Conservation (phyloP, 805 yeast species). For the Candida ipomoeae region DNA sequence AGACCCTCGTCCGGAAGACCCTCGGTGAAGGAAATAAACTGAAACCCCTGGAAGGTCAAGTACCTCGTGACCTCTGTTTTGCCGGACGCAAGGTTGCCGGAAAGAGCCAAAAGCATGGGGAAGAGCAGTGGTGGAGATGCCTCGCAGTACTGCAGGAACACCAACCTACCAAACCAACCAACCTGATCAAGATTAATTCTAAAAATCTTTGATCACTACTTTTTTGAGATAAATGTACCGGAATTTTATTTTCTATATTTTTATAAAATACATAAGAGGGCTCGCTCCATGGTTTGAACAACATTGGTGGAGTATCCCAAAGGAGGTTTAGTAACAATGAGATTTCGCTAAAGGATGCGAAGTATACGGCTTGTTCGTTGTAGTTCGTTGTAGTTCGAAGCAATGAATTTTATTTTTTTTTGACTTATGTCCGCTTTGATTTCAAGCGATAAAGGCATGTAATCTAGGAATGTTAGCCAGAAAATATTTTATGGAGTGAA, state of each 20-base stretch:
- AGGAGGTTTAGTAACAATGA: slow-evolving; percentile 24
- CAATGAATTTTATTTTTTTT: slow-evolving; percentile 27
- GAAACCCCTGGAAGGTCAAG: slow-evolving; percentile 52
- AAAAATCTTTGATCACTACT: too few species aligned
- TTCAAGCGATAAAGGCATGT: slow-evolving; percentile 30
- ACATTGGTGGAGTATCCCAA: slow-evolving; percentile 23
- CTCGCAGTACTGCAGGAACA: too few species aligned
- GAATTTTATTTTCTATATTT: too few species aligned
- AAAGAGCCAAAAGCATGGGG: slow-evolving; percentile 66
- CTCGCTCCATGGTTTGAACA: slow-evolving; percentile 21
- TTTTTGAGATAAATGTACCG: too few species aligned
- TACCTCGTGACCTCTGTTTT: slow-evolving; percentile 59
- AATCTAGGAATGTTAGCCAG: slow-evolving; percentile 31
- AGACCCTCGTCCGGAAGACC: neutral
- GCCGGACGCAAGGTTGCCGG: slow-evolving; percentile 69
- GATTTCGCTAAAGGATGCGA: slow-evolving; percentile 38
- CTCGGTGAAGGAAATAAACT: slow-evolving; percentile 17
- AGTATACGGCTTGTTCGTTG: slow-evolving; percentile 35
- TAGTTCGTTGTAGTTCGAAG: slow-evolving; percentile 25
- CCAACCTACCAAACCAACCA: too few species aligned
- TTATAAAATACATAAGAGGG: slow-evolving; percentile 26
- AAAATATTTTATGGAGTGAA: slow-evolving; percentile 37
- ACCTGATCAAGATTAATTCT: too few species aligned
- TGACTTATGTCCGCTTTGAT: slow-evolving; percentile 28
- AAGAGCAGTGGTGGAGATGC: neutral